phyloP scores from a whole-genome alignment of 192 early-diverging fungal species.

The Pilaira anomala region DNA sequence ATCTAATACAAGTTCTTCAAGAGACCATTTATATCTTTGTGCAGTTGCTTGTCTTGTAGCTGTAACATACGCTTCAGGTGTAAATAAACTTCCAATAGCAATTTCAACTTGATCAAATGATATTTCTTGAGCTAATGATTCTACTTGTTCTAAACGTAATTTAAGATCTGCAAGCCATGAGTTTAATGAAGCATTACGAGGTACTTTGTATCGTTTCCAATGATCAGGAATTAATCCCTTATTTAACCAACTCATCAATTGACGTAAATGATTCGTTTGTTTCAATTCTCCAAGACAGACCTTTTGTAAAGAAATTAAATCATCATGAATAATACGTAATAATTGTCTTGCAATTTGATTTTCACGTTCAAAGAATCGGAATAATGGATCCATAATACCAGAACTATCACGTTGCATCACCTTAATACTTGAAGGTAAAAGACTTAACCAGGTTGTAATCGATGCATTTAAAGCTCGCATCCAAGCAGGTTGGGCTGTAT shows the following conservation, averaged over 20 bases:
- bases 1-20: conserved; percentile 75
- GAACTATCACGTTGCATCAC: conserved; percentile 23
- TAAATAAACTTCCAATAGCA: conserved; percentile 87
- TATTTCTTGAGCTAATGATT: conserved; percentile 42
- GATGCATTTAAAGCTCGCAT: conserved; percentile 63
- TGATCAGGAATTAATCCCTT: conserved; percentile 68
- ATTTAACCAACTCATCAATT: conserved; percentile 64
- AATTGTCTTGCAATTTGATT: conserved; percentile 57
- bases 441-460: conserved; percentile 55
- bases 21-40: conserved; percentile 66
- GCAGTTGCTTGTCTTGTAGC: conserved; percentile 86
- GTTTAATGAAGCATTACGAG: conserved; percentile 53
- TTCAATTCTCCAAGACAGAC: conserved; percentile 76
- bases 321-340: conserved; percentile 59
- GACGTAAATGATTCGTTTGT: conserved; percentile 84
- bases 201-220: conserved; percentile 70
- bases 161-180: conserved; percentile 75
- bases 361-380: conserved; percentile 85
- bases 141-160: conserved; percentile 64
- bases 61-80: conserved; percentile 88
- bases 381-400: conserved; percentile 63
- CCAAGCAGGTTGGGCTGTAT: conserved; percentile 61
- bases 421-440: conserved; percentile 45
- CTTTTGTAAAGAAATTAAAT: conserved; percentile 60
- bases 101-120: conserved; percentile 43